A percentile compares a stretch with the other conserved stretches of the same genome.
phyloP scores from a whole-genome alignment of 306 rosid genomes.

The Nissolia schottii region DNA sequence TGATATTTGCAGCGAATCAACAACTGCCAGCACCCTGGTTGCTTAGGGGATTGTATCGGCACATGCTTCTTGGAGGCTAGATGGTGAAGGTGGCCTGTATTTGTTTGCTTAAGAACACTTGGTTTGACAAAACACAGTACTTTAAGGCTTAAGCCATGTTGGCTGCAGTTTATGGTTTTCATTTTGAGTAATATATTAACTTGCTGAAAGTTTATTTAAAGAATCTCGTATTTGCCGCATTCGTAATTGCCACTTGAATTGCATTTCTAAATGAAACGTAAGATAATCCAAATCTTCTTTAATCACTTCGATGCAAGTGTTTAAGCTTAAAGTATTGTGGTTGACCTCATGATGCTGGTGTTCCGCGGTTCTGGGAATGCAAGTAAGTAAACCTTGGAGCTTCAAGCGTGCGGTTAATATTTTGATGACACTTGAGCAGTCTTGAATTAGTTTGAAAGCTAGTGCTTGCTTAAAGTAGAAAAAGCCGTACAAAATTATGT shows the following conservation, averaged over 20 bases:
- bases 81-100: neutral
- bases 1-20: conserved; percentile 37
- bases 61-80: neutral
- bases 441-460: neutral
- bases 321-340: neutral
- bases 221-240: neutral
- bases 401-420: no score
- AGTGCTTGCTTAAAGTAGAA: neutral
- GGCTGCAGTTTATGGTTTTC: neutral
- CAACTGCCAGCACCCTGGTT: conserved; percentile 53
- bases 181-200: neutral
- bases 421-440: neutral
- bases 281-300: neutral
- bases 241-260: neutral
- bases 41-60: conserved; percentile 21
- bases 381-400: neutral
- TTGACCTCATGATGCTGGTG: neutral
- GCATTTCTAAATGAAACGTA: neutral
- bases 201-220: neutral
- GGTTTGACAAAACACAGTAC: neutral
- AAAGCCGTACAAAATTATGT: neutral
- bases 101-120: neutral
- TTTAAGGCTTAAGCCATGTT: neutral
- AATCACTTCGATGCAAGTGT: neutral
- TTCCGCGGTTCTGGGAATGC: neutral